Percentiles rank a stretch among this genome's conserved stretches.
These are phyloP conservation scores for Stereocaulon alpinum DNA, from an alignment of 495 filamentous ascomycete genomes.

Conservation along the genomic window DNA sequence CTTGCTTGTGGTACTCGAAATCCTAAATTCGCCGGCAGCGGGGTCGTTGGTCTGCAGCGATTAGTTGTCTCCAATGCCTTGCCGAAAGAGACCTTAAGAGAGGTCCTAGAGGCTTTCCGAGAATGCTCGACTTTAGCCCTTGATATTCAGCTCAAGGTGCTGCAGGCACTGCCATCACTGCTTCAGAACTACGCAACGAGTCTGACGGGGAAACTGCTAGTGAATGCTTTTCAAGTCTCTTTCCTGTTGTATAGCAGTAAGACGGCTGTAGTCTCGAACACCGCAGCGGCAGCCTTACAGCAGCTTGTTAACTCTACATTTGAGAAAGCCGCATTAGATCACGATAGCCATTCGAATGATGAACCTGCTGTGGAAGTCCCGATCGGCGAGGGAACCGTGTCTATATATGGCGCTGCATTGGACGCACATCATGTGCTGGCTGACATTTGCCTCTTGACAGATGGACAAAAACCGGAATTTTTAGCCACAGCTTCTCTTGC, in stretches of 20 bases:
- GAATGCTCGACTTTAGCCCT: slow-evolving; percentile 70
- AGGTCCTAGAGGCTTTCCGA: slow-evolving; percentile 75
- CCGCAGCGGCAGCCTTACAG: slow-evolving; percentile 86
- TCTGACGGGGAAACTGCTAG: slow-evolving; percentile 68
- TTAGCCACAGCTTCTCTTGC: slow-evolving; percentile 65
- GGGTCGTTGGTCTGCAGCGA: slow-evolving; percentile 76
- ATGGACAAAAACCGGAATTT: slow-evolving; percentile 71
- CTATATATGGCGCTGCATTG: slow-evolving; percentile 63
- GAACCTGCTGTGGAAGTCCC: slow-evolving; percentile 49
- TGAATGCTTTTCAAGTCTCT: slow-evolving; percentile 76
- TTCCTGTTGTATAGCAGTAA: slow-evolving; percentile 83
- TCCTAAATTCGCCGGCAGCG: slow-evolving; percentile 77
- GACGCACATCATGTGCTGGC: slow-evolving; percentile 83
- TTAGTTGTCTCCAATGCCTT: slow-evolving; percentile 72
- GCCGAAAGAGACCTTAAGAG: slow-evolving; percentile 60
- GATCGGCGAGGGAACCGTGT: slow-evolving; percentile 48
- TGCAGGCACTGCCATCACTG: slow-evolving; percentile 85
- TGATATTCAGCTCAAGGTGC: slow-evolving; percentile 91
- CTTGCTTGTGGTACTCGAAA: slow-evolving; percentile 84
- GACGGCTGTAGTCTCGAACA: slow-evolving; percentile 83
- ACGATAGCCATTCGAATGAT: slow-evolving; percentile 52
- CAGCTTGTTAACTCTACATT: slow-evolving; percentile 88
- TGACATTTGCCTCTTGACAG: slow-evolving; percentile 80
- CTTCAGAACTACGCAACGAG: slow-evolving; percentile 83
- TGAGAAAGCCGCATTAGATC: slow-evolving; percentile 78